A percentile compares a stretch with the other conserved stretches of the same genome.
Conservation (phyloP, 2,329 filamentous ascomycete genomes). For the Colletotrichum coccodes region DNA sequence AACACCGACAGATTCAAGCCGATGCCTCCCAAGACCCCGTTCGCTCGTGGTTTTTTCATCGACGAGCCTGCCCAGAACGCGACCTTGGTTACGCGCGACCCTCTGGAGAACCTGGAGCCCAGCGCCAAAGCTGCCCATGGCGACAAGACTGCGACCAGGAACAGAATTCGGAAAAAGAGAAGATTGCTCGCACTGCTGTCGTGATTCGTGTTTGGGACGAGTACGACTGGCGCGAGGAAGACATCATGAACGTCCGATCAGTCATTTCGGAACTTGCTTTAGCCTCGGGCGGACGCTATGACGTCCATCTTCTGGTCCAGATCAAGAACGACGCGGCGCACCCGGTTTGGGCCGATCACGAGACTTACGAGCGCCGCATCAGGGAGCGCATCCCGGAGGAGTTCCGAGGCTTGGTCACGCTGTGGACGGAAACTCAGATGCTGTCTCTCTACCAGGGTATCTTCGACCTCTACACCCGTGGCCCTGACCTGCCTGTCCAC, state of each 20-base stretch:
- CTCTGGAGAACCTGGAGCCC: conserved; percentile 28
- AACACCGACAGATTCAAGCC: conserved; percentile 77
- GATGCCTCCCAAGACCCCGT: conserved; percentile 49
- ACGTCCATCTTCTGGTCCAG: conserved; percentile 86
- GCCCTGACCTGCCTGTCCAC: conserved; percentile 80
- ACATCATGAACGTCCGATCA: conserved; percentile 83
- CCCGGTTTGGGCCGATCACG: conserved; percentile 81
- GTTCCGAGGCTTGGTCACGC: conserved; percentile 86
- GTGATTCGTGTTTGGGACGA: conserved; percentile 86
- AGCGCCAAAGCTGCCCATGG: conserved; percentile 1
- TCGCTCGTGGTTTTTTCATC: conserved; percentile 63
- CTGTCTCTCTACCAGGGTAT: conserved; percentile 88
- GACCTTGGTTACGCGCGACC: conserved; percentile 33
- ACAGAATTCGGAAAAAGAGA: conserved; percentile 39
- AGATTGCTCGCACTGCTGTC: conserved; percentile 75
- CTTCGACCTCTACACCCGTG: conserved; percentile 76
- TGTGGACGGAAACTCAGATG: conserved; percentile 98
- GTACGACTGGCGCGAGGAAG: conserved; percentile 81
- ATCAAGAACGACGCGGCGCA: conserved; percentile 80
- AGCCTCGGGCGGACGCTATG: conserved; percentile 86
- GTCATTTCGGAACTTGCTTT: conserved; percentile 85
- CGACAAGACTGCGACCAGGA: conserved; percentile 23
- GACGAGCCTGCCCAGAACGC: conserved; percentile 44
- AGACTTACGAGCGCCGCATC: conserved; percentile 74
- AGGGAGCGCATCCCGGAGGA: conserved; percentile 80